A percentile compares a stretch with the other conserved stretches of the same genome.
Evolutionary conservation across 345 rosid species (phyloP).

Genomic region (Viola odorata): DNA sequence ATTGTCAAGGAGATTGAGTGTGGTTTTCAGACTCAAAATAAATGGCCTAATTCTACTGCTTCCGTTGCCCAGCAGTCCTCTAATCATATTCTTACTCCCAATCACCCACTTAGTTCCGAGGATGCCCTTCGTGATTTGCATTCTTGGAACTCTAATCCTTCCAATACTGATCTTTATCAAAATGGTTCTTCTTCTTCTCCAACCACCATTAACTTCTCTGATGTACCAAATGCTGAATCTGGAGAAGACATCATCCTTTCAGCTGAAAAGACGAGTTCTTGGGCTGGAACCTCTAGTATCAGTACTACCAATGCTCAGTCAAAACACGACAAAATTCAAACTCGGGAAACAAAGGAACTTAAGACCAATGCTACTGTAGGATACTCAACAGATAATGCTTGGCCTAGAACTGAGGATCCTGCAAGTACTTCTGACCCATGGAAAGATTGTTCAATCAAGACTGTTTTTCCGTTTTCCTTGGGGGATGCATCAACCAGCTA

Average conservation of each 20-base stretch:
- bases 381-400: constrained; percentile 38
- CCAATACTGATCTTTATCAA: constrained; percentile 39
- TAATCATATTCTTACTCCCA: constrained; percentile 17
- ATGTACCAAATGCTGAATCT: constrained; percentile 40
- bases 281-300: constrained; percentile 44
- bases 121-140: constrained; percentile 45
- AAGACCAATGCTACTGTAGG: constrained; percentile 18
- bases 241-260: constrained; percentile 54
- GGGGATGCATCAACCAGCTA: constrained; percentile 48
- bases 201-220: constrained; percentile 28
- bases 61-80: constrained; percentile 17
- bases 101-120: constrained; percentile 46
- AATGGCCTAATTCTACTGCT: constrained; percentile 46
- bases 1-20: constrained; percentile 85
- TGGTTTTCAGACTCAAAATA: constrained; percentile 60
- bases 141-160: constrained; percentile 47
- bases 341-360: constrained; percentile 37
- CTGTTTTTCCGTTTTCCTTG: constrained; percentile 60
- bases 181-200: constrained; percentile 29
- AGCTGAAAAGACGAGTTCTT: constrained; percentile 47
- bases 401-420: constrained; percentile 45
- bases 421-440: constrained; percentile 44
- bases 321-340: constrained; percentile 25
- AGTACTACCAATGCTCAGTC: constrained; percentile 41
- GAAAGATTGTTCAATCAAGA: constrained; percentile 73